Evolutionary conservation across 345 rosid species (phyloP).

Genomic region (Hibiscus mutabilis): DNA sequence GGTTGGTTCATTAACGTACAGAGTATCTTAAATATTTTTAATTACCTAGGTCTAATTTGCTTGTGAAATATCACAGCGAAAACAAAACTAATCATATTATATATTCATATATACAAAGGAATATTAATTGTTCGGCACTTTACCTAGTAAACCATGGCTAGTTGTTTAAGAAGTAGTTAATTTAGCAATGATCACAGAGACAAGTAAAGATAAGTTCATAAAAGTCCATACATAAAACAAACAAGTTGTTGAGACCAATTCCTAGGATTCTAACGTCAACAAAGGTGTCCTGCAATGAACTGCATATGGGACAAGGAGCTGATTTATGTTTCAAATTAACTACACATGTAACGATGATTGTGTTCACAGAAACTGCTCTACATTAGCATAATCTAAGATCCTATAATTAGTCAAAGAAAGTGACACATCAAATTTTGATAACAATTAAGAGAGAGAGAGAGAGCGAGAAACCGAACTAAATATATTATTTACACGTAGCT

Average conservation of each 20-base stretch:
- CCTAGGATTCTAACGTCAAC: neutral
- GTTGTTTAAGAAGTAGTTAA: neutral
- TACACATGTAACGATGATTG: conserved; percentile 10
- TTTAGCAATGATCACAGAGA: neutral
- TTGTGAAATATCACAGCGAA: neutral
- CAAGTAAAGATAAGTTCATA: neutral
- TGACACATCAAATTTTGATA: neutral
- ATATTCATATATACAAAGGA: neutral
- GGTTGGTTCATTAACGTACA: neutral
- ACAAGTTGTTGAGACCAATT: too few relatives aligned
- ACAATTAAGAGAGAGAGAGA: neutral
- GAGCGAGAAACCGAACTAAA: neutral
- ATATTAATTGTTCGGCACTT: neutral
- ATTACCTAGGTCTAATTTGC: neutral
- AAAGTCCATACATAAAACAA: neutral
- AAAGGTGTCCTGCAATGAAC: neutral
- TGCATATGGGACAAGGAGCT: neutral
- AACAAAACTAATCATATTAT: too few relatives aligned
- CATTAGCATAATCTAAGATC: neutral
- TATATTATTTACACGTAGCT: neutral
- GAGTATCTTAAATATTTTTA: neutral
- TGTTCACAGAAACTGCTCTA: neutral
- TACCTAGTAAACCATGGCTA: neutral
- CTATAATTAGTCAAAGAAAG: conserved; percentile 20
- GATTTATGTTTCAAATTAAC: neutral